These are phyloP conservation scores for Starmerella potacharoeniae DNA, from an alignment of 805 yeast species.

Conservation along the genomic window DNA sequence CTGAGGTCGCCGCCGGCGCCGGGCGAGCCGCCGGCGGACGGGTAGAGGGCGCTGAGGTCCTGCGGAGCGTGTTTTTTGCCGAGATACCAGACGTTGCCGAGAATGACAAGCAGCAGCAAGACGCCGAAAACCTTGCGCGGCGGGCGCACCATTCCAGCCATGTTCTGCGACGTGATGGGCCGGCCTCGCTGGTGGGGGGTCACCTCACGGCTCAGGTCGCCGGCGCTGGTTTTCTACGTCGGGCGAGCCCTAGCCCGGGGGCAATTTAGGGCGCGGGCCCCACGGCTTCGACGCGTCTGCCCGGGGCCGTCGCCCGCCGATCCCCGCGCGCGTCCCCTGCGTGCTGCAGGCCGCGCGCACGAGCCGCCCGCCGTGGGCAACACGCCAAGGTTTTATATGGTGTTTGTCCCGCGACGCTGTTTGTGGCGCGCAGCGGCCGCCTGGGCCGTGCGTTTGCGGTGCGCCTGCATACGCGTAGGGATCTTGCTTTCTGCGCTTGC, in stretches of 20 bases:
- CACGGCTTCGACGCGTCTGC: not conserved
- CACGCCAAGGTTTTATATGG: no score
- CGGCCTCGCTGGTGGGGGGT: not conserved
- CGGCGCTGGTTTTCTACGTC: not conserved
- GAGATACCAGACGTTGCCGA: conserved; percentile 10
- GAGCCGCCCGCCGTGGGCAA: no score
- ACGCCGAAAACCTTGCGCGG: conserved; percentile 12
- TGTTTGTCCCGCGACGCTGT: no score
- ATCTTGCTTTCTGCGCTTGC: no score
- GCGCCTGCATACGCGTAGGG: no score
- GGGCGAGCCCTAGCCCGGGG: not conserved
- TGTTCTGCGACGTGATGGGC: not conserved
- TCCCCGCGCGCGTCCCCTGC: no score
- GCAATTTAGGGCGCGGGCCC: not conserved
- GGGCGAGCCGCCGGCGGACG: not conserved
- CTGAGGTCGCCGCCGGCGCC: not conserved
- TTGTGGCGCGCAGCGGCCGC: no score
- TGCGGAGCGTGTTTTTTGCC: conserved; percentile 1
- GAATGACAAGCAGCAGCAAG: conserved; percentile 12
- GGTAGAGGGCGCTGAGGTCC: not conserved
- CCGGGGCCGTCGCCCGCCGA: not conserved
- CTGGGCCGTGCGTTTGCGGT: no score
- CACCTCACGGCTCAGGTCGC: not conserved
- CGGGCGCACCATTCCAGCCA: conserved; percentile 3
- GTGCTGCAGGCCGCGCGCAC: no score